Percentiles rank a stretch among this genome's conserved stretches.
These are phyloP conservation scores for Suillus ampliporus DNA, from an alignment of 768 basidiomycete genomes.

Conservation along the genomic window DNA sequence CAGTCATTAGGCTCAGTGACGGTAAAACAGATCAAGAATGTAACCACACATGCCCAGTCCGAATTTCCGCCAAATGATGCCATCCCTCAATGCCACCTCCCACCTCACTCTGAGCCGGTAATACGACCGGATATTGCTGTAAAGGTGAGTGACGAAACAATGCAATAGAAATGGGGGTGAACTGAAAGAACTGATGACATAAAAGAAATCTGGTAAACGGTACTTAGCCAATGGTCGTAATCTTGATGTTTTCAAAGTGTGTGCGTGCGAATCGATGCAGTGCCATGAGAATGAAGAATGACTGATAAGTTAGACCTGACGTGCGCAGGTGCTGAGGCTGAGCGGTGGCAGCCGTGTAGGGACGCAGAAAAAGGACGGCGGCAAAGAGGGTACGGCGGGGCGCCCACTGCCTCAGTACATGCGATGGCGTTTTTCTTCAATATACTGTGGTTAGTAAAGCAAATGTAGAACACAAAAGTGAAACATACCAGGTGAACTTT, in stretches of 20 bases:
- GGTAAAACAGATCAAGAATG: slow-evolving; percentile 9
- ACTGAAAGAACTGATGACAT: slow-evolving; percentile 10
- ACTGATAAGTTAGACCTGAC: slow-evolving; percentile 33
- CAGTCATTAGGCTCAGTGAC: slow-evolving; percentile 5
- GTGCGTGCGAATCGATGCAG: background rate
- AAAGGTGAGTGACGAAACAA: slow-evolving; percentile 36
- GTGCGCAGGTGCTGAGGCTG: background rate
- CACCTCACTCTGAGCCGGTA: background rate
- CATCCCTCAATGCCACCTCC: background rate
- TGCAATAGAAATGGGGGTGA: slow-evolving; percentile 11
- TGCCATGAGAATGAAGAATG: slow-evolving; percentile 1
- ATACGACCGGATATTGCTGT: slow-evolving; percentile 23
- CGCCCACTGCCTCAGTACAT: slow-evolving; percentile 35
- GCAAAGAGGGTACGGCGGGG: background rate
- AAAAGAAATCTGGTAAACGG: background rate
- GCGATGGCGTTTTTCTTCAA: slow-evolving; percentile 52
- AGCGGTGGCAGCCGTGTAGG: slow-evolving; percentile 11
- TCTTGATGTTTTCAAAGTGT: background rate
- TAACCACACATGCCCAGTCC: slow-evolving; percentile 16
- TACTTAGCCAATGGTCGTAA: slow-evolving; percentile 6
- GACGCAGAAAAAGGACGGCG: background rate
- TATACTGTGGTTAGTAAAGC: background rate
- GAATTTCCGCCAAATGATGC: background rate
- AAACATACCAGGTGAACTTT: slow-evolving; percentile 52
- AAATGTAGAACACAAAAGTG: background rate